phyloP scores from a whole-genome alignment of 2,329 filamentous ascomycete species.

The Apiospora sp. region DNA sequence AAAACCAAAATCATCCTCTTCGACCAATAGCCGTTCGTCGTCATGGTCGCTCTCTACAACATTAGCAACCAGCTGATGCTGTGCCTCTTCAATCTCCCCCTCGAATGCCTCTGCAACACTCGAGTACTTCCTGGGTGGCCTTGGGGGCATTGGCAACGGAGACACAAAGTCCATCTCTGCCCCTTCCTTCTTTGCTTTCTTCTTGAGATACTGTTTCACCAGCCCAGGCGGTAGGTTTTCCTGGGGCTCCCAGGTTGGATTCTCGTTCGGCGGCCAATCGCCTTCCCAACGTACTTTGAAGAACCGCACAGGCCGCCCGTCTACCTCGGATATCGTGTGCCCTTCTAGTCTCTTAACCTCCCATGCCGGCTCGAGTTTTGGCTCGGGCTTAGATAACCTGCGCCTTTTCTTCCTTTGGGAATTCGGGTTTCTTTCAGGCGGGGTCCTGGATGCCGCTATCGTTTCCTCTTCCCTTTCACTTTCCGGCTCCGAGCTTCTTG shows the following conservation, averaged over 20 bases:
- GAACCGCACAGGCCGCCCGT: conserved; percentile 47
- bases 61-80: neutral
- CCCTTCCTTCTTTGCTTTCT: conserved; percentile 35
- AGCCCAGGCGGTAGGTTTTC: conserved; percentile 55
- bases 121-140: conserved; percentile 40
- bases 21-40: conserved; percentile 26
- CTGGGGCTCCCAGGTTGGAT: conserved; percentile 66
- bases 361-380: conserved; percentile 42
- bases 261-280: conserved; percentile 62
- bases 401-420: conserved; percentile 2
- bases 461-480: neutral
- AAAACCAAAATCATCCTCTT: conserved; percentile 16
- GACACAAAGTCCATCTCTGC: conserved; percentile 16
- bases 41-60: conserved; percentile 20
- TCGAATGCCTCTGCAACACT: conserved; percentile 46
- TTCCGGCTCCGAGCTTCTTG: neutral
- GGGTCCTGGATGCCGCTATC: neutral
- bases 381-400: neutral
- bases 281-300: conserved; percentile 66
- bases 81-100: conserved; percentile 32
- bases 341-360: conserved; percentile 55
- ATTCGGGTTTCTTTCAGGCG: neutral
- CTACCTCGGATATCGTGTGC: conserved; percentile 48
- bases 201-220: conserved; percentile 51
- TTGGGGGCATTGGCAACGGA: conserved; percentile 35